These are phyloP conservation scores for Suillus tomentosus DNA, from an alignment of 768 basidiomycete genomes.

Conservation along the genomic window DNA sequence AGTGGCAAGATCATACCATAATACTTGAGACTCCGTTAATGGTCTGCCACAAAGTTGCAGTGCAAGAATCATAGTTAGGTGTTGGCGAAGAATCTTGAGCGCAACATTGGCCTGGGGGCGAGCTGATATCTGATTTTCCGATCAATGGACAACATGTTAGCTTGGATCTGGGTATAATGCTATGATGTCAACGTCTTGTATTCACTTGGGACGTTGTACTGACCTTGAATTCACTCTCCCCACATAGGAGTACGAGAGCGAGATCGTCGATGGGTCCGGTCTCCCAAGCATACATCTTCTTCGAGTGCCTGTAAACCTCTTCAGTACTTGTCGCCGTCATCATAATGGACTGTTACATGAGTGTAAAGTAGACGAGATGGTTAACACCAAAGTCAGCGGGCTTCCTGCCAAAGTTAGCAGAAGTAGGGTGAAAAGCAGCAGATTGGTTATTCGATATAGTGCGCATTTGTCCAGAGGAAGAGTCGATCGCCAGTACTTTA, in stretches of 20 bases:
- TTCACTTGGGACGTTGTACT: constrained; percentile 17
- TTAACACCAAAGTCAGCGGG: constrained; percentile 71
- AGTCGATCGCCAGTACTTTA: constrained; percentile 79
- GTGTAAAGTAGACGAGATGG: constrained; percentile 81
- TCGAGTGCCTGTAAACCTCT: constrained; percentile 72
- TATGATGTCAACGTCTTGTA: constrained; percentile 9
- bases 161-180: constrained; percentile 53
- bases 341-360: constrained; percentile 58
- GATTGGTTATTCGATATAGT: constrained; percentile 83
- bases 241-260: constrained; percentile 80
- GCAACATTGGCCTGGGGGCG: constrained; percentile 71
- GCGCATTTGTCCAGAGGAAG: constrained; percentile 58
- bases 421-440: constrained; percentile 85
- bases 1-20: constrained; percentile 77
- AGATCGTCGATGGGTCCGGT: constrained; percentile 86
- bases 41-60: constrained; percentile 65
- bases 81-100: constrained; percentile 74
- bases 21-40: constrained; percentile 56
- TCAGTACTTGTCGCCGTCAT: constrained; percentile 13
- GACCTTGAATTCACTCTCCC: constrained; percentile 89
- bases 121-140: constrained; percentile 79
- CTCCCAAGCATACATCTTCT: constrained; percentile 92
- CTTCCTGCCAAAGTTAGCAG: constrained; percentile 80
- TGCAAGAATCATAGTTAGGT: constrained; percentile 61
- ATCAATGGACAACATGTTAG: constrained; percentile 76